These are phyloP conservation scores for Vitis hybrid DNA, from an alignment of 177 flowering plant species.

Conservation along the genomic window DNA sequence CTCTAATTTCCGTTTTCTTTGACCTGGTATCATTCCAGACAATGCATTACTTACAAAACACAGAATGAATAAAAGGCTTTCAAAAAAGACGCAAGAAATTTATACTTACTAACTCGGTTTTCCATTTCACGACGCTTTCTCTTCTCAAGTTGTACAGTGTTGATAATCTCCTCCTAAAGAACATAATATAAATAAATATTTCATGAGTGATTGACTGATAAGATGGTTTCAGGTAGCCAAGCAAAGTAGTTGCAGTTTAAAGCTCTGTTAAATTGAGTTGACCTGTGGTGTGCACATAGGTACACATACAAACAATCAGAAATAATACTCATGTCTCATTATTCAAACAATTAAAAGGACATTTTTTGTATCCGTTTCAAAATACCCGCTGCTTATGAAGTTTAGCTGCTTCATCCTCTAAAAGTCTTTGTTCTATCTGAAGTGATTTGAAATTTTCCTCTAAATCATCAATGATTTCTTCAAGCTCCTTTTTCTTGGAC, in stretches of 20 bases:
- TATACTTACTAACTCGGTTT: conserved; percentile 58
- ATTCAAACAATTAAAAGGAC: not conserved
- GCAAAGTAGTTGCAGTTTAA: not conserved
- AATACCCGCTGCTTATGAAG: conserved; percentile 75
- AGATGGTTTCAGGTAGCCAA: not conserved
- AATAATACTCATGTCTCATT: not conserved
- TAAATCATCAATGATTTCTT: conserved; percentile 45
- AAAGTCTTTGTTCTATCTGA: conserved; percentile 44
- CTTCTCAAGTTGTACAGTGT: conserved; percentile 34
- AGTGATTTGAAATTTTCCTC: conserved; percentile 50
- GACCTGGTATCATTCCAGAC: conserved; percentile 38
- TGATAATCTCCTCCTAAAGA: conserved; percentile 64
- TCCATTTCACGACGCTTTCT: conserved; percentile 66
- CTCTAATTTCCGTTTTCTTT: conserved; percentile 54
- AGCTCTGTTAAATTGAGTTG: not conserved
- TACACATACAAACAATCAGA: not conserved
- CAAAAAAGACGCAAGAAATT: not conserved
- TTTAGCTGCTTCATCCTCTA: conserved; percentile 74
- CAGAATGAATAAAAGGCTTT: not conserved
- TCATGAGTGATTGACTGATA: not conserved
- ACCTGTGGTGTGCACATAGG: not conserved
- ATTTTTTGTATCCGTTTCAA: conserved; percentile 9
- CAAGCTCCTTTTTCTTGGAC: conserved; percentile 56
- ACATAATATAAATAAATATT: not conserved
- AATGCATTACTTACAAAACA: not conserved